Percentiles rank a stretch among this genome's conserved stretches.
These are phyloP conservation scores for Thecaphora thlaspeos DNA, from an alignment of 1,284 basidiomycete genomes.

Conservation along the genomic window DNA sequence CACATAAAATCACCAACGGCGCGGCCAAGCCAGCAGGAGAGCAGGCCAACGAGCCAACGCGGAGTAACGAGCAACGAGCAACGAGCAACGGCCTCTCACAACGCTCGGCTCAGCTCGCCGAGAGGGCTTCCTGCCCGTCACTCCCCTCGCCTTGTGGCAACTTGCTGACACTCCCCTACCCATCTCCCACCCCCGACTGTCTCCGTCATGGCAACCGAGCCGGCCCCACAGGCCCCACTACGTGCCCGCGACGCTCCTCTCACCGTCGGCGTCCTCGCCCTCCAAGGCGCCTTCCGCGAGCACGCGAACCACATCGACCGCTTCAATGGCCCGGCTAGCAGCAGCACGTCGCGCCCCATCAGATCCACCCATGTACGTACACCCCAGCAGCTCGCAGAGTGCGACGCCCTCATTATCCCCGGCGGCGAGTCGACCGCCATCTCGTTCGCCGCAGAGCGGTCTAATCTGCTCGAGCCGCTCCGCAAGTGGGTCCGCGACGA, in stretches of 20 bases:
- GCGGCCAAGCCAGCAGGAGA: too few relatives aligned
- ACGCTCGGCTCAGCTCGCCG: too few relatives aligned
- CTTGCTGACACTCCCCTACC: too few relatives aligned
- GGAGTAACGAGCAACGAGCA: too few relatives aligned
- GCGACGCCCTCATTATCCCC: conserved; percentile 86
- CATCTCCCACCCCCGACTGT: too few relatives aligned
- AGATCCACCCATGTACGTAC: conserved; percentile 70
- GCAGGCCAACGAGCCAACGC: too few relatives aligned
- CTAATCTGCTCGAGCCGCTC: conserved; percentile 77
- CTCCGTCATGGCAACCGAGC: too few relatives aligned
- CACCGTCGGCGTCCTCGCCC: conserved; percentile 64
- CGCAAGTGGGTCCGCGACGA: conserved; percentile 66
- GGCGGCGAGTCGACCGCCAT: conserved; percentile 92
- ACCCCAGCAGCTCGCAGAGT: conserved; percentile 70
- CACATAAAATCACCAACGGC: too few relatives aligned
- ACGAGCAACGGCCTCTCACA: too few relatives aligned
- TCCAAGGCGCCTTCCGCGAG: conserved; percentile 92
- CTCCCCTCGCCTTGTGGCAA: too few relatives aligned
- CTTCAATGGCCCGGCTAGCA: conserved; percentile 23
- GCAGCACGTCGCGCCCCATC: conserved; percentile 12
- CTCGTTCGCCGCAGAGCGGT: conserved; percentile 75
- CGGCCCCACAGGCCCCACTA: too few relatives aligned
- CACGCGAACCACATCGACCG: conserved; percentile 72
- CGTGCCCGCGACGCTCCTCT: conserved; percentile 6
- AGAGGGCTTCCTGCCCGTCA: too few relatives aligned